phyloP scores from a whole-genome alignment of 2,329 filamentous ascomycete genomes.

The Fusarium anguioides region DNA sequence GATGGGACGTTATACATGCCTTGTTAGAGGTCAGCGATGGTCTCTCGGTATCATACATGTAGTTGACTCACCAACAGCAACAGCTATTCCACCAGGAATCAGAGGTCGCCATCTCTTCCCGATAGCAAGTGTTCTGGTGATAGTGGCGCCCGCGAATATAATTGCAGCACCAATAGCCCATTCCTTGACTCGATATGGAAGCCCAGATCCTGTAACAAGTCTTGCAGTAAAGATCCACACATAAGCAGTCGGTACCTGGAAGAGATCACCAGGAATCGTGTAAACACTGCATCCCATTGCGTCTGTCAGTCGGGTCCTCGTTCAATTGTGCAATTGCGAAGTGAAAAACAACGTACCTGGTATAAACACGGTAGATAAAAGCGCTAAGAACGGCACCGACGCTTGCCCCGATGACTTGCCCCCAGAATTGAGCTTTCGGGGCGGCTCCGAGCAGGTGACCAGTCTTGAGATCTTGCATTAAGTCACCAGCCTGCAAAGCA shows the following conservation, averaged over 20 bases:
- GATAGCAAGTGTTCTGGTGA: slow-evolving; percentile 70
- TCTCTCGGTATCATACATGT: neutral
- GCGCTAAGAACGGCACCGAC: slow-evolving; percentile 88
- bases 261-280: slow-evolving; percentile 85
- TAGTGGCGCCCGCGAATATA: slow-evolving; percentile 78
- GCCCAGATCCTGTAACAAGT: slow-evolving; percentile 88
- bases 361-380: slow-evolving; percentile 89
- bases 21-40: slow-evolving; percentile 46
- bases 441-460: slow-evolving; percentile 92
- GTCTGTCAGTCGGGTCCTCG: slow-evolving; percentile 11
- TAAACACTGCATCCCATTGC: slow-evolving; percentile 72
- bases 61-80: slow-evolving; percentile 77
- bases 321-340: neutral
- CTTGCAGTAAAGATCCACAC: slow-evolving; percentile 98
- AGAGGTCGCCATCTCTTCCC: slow-evolving; percentile 75
- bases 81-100: slow-evolving; percentile 92
- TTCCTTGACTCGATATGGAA: slow-evolving; percentile 85
- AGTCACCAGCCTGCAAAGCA: slow-evolving; percentile 92
- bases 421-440: slow-evolving; percentile 95
- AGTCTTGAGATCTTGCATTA: slow-evolving; percentile 97
- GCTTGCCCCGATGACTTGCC: slow-evolving; percentile 90
- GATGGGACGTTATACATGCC: slow-evolving; percentile 98
- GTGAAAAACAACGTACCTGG: slow-evolving; percentile 56
- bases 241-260: slow-evolving; percentile 93
- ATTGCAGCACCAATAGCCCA: slow-evolving; percentile 80